Evolutionary conservation across 208 protist species (phyloP).

Genomic region (Acanthamoeba divionensis): DNA sequence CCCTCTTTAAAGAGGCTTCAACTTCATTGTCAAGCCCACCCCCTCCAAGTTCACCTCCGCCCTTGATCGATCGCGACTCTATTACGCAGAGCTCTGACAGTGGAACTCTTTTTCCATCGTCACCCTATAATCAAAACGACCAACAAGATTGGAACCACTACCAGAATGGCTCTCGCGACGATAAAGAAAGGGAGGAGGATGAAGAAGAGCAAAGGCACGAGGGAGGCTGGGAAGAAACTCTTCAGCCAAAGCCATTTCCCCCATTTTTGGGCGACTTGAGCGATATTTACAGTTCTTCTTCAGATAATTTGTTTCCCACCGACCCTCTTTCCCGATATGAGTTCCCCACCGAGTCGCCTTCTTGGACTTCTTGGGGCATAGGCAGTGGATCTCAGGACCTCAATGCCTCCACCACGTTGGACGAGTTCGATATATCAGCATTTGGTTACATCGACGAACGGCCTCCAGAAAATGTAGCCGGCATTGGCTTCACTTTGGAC

Average conservation of each 20-base stretch:
- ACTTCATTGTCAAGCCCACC: neutral
- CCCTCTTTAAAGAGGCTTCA: neutral
- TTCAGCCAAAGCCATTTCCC: neutral
- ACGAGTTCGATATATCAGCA: neutral
- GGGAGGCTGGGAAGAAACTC: neutral
- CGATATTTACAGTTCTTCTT: neutral
- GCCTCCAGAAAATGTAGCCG: neutral
- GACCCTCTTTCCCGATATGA: constrained; percentile 5
- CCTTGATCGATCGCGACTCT: neutral
- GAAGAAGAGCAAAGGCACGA: neutral
- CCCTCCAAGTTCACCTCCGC: neutral
- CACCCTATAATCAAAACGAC: neutral
- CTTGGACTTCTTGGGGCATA: constrained; percentile 6
- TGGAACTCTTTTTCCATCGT: neutral
- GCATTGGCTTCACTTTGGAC: constrained; percentile 1
- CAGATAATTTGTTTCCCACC: neutral
- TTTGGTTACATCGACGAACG: constrained; percentile 32
- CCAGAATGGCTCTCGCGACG: neutral
- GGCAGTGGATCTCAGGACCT: neutral
- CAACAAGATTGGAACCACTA: neutral
- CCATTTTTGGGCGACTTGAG: neutral
- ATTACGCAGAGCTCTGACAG: neutral
- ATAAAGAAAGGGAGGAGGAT: neutral
- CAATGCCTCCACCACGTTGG: neutral
- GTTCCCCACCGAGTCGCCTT: neutral